A percentile compares a stretch with the other conserved stretches of the same genome.
phyloP scores from a whole-genome alignment of 208 protist genomes.

The Trypanosomatidae sp. region DNA sequence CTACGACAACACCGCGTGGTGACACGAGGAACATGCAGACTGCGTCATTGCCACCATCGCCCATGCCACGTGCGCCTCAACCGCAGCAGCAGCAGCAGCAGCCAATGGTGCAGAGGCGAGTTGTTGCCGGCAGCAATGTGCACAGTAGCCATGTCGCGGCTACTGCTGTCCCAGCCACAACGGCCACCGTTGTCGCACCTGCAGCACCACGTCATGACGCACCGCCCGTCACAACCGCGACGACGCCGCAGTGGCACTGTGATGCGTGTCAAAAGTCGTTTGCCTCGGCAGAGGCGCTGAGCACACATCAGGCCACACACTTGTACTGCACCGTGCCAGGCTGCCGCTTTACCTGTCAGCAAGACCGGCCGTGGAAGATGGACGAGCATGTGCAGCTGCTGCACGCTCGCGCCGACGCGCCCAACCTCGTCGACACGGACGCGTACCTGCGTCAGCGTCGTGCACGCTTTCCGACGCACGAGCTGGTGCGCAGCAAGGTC shows the following conservation, averaged over 20 bases:
- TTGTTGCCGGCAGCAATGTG: too few species aligned
- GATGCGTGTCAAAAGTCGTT: constrained; percentile 78
- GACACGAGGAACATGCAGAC: too few species aligned
- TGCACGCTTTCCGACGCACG: constrained; percentile 66
- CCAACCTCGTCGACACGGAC: constrained; percentile 49
- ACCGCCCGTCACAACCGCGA: background rate
- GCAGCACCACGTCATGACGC: background rate
- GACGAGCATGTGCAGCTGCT: constrained; percentile 77
- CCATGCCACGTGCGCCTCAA: too few species aligned
- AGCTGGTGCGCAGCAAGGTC: constrained; percentile 55
- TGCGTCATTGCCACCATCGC: too few species aligned
- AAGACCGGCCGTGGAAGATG: constrained; percentile 57
- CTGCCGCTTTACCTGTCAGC: constrained; percentile 76
- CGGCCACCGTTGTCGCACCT: background rate
- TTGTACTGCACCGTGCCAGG: constrained; percentile 70
- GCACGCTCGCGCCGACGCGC: constrained; percentile 75
- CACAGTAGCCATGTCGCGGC: too few species aligned
- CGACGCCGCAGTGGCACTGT: constrained; percentile 32
- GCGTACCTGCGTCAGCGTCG: constrained; percentile 58
- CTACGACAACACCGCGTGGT: too few species aligned
- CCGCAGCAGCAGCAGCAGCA: background rate
- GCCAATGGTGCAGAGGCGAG: background rate
- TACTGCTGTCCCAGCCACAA: constrained; percentile 1
- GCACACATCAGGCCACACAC: constrained; percentile 47
- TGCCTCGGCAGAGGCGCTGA: constrained; percentile 23